Evolutionary conservation across 768 basidiomycete genomes (phyloP), one percentile per base, ranked within the genome.

Genomic region (Lyophyllum semitale): DNA sequence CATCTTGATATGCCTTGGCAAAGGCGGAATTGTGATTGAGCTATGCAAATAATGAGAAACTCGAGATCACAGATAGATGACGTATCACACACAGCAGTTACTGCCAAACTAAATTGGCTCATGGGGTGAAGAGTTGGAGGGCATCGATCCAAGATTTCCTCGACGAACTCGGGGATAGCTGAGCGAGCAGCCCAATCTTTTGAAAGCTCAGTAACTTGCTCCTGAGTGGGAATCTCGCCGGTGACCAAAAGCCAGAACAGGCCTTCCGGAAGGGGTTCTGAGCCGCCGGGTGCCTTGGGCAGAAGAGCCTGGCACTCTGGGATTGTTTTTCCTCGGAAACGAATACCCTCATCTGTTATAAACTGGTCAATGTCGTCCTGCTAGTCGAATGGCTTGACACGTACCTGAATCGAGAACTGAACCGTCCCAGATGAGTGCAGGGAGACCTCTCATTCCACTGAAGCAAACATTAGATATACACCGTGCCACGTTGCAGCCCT

Each of bases 401-500:
- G 54, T 50, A 89, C 91, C 89, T 51, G 96, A 84, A 69, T 98
- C 96, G 59, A 98, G 87, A 57, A 98, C 96, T 53, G 96, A 98
- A 57, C 91, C 96, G 61, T 98, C 96, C 96, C 96, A 98, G 64
- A 98, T 93, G 63, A 98, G 85, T 50, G 94, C 95, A 61, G 95
- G 91, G 45, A 93, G 82, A 58, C 91, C 89, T 59, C 91, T 80
- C 90, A 93, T 92, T 51, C 92, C 91, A 63, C 91, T 93, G 58
- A 4, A 1, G 61, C 1, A 51, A 57, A 45, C 9, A 27, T 42
- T 25, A 44, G 44, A 25, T n/a, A 53, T 43, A 25, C 37, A 29
- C n/a, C 20, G 2, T 6, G 23, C 8, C 1, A 29, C 37, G 32
- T 29, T 22, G 30, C 53, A 8, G 8, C 25, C 38, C 43, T 54